phyloP scores from a whole-genome alignment of 257 asterid species.

The Striga asiatica region DNA sequence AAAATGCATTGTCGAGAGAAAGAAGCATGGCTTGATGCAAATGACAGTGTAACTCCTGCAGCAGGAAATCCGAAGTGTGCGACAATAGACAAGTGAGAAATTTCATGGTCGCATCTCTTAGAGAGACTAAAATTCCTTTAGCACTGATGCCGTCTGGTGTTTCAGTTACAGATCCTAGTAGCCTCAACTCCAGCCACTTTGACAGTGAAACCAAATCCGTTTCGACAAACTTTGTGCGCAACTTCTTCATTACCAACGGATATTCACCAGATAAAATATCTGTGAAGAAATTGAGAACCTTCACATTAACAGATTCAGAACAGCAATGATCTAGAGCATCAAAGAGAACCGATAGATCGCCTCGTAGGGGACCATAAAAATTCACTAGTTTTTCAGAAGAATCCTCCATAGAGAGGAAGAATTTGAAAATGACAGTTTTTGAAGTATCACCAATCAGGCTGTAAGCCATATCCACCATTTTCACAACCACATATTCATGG shows the following conservation, averaged over 20 bases:
- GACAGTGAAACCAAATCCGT: conserved; percentile 55
- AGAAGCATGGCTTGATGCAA: conserved; percentile 65
- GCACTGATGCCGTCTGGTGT: conserved; percentile 31
- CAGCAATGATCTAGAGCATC: conserved; percentile 61
- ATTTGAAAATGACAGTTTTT: conserved; percentile 31
- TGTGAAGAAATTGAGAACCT: conserved; percentile 71
- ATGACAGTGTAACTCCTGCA: conserved; percentile 54
- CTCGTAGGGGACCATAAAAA: conserved; percentile 46
- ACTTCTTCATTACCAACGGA: conserved; percentile 43
- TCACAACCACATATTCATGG: conserved; percentile 49
- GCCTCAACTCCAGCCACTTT: conserved; percentile 80
- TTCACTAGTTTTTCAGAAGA: conserved; percentile 34
- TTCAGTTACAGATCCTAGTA: conserved; percentile 53
- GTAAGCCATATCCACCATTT: conserved; percentile 52
- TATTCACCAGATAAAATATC: conserved; percentile 62
- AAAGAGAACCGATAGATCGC: conserved; percentile 64
- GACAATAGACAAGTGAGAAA: conserved; percentile 55
- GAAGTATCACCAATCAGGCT: conserved; percentile 54
- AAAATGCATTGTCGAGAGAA: conserved; percentile 78
- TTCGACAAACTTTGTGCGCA: conserved; percentile 59
- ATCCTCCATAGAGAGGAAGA: conserved; percentile 52
- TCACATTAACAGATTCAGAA: conserved; percentile 64
- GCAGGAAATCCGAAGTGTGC: conserved; percentile 31
- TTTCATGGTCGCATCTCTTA: conserved; percentile 69
- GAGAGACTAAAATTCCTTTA: conserved; percentile 50